Evolutionary conservation across 2,329 filamentous ascomycete species (phyloP).

Genomic region (Colletotrichum sp.): DNA sequence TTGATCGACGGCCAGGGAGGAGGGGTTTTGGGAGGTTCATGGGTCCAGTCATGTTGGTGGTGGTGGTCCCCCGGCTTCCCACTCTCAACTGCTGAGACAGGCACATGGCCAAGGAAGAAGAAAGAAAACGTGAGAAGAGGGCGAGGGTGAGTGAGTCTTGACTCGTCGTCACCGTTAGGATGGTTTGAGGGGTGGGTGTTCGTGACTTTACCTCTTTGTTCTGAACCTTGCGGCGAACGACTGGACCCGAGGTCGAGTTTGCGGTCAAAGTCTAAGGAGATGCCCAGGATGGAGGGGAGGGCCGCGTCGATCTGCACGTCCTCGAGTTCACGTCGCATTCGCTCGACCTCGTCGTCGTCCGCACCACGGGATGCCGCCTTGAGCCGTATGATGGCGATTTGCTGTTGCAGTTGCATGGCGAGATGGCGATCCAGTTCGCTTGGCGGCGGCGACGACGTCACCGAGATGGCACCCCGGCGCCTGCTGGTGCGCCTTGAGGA

Average conservation of each 20-base stretch:
- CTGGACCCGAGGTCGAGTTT: conserved; percentile 4
- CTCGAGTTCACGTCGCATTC: conserved; percentile 3
- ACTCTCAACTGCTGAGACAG: background rate
- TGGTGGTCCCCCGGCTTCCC: background rate
- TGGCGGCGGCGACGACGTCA: background rate
- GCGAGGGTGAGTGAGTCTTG: background rate
- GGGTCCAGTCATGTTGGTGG: background rate
- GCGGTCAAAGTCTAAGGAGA: conserved; percentile 10
- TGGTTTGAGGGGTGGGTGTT: background rate
- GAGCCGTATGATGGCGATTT: conserved; percentile 2
- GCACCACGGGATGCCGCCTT: background rate
- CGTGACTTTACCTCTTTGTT: background rate
- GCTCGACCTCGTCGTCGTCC: background rate
- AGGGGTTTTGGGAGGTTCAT: background rate
- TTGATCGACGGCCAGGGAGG: conserved; percentile 5
- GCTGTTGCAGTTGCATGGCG: conserved; percentile 12
- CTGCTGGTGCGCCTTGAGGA: background rate
- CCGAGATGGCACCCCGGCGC: conserved; percentile 15
- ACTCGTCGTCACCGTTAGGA: background rate
- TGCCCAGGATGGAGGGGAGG: background rate
- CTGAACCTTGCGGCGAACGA: background rate
- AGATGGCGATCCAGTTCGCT: conserved; percentile 6
- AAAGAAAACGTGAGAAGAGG: background rate
- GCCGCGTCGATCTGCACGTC: conserved; percentile 11
- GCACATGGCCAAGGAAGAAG: background rate